Evolutionary conservation across 371 early-diverging fungal genomes (phyloP), one percentile per base, ranked within the genome.

Genomic region (Mortierella sp.): DNA sequence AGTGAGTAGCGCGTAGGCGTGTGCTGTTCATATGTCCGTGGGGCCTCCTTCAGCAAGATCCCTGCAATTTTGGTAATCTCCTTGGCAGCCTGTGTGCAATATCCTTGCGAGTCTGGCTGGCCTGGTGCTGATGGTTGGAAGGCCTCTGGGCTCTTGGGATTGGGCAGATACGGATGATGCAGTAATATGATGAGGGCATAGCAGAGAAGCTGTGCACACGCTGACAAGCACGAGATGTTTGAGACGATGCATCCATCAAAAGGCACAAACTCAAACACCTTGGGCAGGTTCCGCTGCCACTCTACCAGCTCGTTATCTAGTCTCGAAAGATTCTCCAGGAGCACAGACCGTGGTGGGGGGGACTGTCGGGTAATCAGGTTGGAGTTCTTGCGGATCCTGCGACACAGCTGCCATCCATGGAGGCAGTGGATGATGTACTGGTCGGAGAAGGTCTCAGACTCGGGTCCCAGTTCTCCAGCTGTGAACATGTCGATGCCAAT

Each of bases 61-160:
- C 86, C 86, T 2, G 72, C 74, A 75, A 86, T 86, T 72, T 80
- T 86, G 7, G 86, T 86, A 44, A 86, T 86, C 78, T 82, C 82
- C 31, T 86, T 86, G 42, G 86, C 86, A 4, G 86, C 86, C 42
- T 86, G 86, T 0, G 86, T 86, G 63, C 86, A 86, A 52, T 86
- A 86, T n/a, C 86, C 86, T 54, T 86, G 86, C 6, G 86, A 86
- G 50, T 86, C 86, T 13, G 84, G 84, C 10, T 48, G 75, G 0
- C 63, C 78, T 0, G 52, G 47, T 2, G 26, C 42, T 13, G 84
- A 74, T 10, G 78, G 73, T 28, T 78, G 75, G 73, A 84, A 84
- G 6, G 84, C 84, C 73, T 80, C 84, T 19, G 84, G 76, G 48
- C 80, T 80, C 55, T 84, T 84, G 31, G 84, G 84, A 73, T 75